A percentile compares a stretch with the other conserved stretches of the same genome.
Evolutionary conservation across 768 basidiomycete species (phyloP).

Genomic region (Kwoniella sp.): DNA sequence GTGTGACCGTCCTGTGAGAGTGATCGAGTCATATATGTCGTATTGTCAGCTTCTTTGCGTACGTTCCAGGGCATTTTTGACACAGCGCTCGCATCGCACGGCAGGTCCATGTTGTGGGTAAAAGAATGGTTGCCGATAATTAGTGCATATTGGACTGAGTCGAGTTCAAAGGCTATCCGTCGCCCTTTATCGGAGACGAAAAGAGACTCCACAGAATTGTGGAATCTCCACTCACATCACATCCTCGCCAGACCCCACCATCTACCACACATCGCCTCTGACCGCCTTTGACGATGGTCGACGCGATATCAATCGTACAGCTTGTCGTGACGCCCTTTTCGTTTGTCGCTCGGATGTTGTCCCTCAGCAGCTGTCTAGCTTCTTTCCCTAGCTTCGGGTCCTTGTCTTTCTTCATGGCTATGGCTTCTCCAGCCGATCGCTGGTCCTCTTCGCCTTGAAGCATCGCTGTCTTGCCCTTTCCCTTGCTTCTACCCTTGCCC

Average conservation of each 20-base stretch:
- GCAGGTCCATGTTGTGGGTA: no score
- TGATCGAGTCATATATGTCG: neutral
- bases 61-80: no score
- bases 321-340: conserved; percentile 73
- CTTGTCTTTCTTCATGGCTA: neutral
- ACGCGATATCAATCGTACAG: conserved; percentile 79
- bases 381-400: conserved; percentile 60
- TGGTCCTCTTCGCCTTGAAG: neutral
- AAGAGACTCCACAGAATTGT: no score
- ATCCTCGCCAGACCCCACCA: conserved; percentile 54
- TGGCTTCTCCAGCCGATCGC: neutral
- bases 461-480: neutral
- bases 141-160: no score
- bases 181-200: conserved; percentile 8
- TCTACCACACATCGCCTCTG: conserved; percentile 74
- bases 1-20: conserved; percentile 69
- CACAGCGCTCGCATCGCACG: no score
- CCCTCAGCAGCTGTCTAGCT: conserved; percentile 60
- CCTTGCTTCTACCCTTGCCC: conserved; percentile 47
- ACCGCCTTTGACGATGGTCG: conserved; percentile 45
- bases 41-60: neutral
- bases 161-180: no score
- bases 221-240: conserved; percentile 62
- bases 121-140: no score
- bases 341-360: conserved; percentile 62